Base-by-base conservation (phyloP, 2,329 filamentous ascomycete species). In the Zarea fungicola region DNA sequence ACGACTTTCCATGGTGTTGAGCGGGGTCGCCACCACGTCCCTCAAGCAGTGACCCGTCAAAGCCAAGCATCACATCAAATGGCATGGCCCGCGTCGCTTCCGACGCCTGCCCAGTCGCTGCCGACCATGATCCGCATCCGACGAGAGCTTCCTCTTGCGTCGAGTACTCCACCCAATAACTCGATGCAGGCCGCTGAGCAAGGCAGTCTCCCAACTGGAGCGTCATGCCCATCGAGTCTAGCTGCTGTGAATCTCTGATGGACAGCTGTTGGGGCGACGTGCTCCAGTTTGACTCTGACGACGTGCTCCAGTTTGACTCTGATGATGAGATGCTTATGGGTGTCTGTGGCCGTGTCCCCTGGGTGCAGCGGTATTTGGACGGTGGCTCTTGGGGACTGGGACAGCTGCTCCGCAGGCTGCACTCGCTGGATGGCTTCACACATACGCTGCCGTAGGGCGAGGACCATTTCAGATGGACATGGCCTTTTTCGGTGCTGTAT, bases 261-360 rank as follows among this genome's bases (percentile, higher is more conserved):
- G 46, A 42, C 3, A 31, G 22, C 26, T 7, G 19, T 10, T 49
- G 46, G 14, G 37, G 37, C 5, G 31, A 36, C 9, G 19, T 42
- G 26, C 46, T 49, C 31, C 31, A 34, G 31, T n/a, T n/a, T 16
- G 31, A 34, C 10, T 34, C n/a, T 34, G 31, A 34, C 7, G n/a
- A 34, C 31, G 31, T 6, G n/a, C n/a, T n/a, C 44, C 44, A 47
- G 14, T 25, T 22, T 3, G 45, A 48, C n/a, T 41, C 28, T 6
- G 45, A 41, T n/a, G 45, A 35, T 13, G 45, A 19, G 45, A 34
- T 35, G 28, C 29, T 48, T 9, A 48, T 34, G 3, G 36, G 26
- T 13, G 7, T 32, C 6, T 41, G 22, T 5, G 35, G 18, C 7
- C 7, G 18, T 4, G 21, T 8, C 13, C 18, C 16, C 10, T 11